These are phyloP conservation scores for Yamadazyma aaseri DNA, from an alignment of 1,139 yeast species.

Conservation along the genomic window DNA sequence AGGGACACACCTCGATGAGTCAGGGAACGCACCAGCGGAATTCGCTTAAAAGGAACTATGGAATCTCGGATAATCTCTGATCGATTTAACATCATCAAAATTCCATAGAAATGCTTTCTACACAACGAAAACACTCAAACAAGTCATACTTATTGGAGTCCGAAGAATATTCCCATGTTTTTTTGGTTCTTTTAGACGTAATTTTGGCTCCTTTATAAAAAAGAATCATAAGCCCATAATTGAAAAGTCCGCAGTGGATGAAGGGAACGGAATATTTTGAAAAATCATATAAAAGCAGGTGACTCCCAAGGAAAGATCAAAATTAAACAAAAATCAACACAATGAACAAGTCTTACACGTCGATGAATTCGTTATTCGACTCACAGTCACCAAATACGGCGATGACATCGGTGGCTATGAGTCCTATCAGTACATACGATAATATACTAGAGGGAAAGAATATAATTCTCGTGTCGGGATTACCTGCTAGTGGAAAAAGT, in stretches of 20 bases:
- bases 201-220: too few relatives aligned
- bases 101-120: too few relatives aligned
- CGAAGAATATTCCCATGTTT: too few relatives aligned
- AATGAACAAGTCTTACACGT: slow-evolving; percentile 6
- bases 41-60: too few relatives aligned
- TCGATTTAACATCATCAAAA: too few relatives aligned
- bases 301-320: background rate
- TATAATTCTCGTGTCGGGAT: slow-evolving; percentile 50
- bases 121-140: too few relatives aligned
- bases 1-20: too few relatives aligned
- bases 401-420: slow-evolving; percentile 10
- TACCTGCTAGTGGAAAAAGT: slow-evolving; percentile 74
- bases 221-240: too few relatives aligned
- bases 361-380: slow-evolving; percentile 9
- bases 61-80: too few relatives aligned
- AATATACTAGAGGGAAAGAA: slow-evolving; percentile 16
- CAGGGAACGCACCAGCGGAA: too few relatives aligned
- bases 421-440: slow-evolving; percentile 7
- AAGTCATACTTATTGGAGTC: too few relatives aligned
- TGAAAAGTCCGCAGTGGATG: slow-evolving; percentile 1
- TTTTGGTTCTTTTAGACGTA: too few relatives aligned
- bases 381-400: background rate
- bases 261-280: slow-evolving; percentile 1
- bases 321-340: background rate
- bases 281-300: background rate